Conservation (phyloP, 2,329 filamentous ascomycete species). For the Dryadomyces quercivorus region DNA sequence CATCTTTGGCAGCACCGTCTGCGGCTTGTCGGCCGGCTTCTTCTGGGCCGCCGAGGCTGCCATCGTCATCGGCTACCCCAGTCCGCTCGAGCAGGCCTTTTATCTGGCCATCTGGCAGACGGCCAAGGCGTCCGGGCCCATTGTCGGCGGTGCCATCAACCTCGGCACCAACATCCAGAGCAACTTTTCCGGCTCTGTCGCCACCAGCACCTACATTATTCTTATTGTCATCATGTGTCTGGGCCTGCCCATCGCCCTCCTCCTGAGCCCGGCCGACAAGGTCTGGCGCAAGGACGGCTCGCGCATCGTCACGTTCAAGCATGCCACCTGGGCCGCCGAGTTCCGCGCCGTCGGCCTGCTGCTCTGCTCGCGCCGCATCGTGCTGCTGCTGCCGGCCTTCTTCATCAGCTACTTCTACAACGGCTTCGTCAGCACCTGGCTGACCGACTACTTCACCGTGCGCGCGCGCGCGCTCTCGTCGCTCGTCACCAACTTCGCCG, state of each 20-base stretch:
- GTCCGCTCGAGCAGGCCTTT: neutral
- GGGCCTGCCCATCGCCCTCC: slow-evolving; percentile 48
- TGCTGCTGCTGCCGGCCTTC: slow-evolving; percentile 47
- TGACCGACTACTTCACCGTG: neutral
- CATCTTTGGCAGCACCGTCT: neutral
- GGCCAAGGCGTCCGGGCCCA: slow-evolving; percentile 46
- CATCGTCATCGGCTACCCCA: slow-evolving; percentile 1
- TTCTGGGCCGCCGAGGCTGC: slow-evolving; percentile 3
- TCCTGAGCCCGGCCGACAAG: slow-evolving; percentile 46
- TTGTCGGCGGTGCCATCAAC: slow-evolving; percentile 59
- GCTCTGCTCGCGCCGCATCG: slow-evolving; percentile 47
- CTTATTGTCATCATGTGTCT: slow-evolving; percentile 59
- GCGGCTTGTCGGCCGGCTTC: neutral
- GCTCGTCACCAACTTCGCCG: neutral
- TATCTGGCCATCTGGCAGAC: slow-evolving; percentile 53
- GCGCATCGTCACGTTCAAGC: slow-evolving; percentile 46
- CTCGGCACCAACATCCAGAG: slow-evolving; percentile 49
- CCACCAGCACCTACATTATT: slow-evolving; percentile 53
- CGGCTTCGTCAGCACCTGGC: neutral
- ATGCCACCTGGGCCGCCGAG: slow-evolving; percentile 43
- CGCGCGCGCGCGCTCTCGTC: neutral
- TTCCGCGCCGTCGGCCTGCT: slow-evolving; percentile 44
- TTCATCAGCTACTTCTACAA: neutral
- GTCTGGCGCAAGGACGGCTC: slow-evolving; percentile 55
- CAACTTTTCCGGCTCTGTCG: slow-evolving; percentile 40